These are phyloP conservation scores for Dothideomycetidae sp. DNA, from an alignment of 2,329 filamentous ascomycete genomes.

Conservation along the genomic window DNA sequence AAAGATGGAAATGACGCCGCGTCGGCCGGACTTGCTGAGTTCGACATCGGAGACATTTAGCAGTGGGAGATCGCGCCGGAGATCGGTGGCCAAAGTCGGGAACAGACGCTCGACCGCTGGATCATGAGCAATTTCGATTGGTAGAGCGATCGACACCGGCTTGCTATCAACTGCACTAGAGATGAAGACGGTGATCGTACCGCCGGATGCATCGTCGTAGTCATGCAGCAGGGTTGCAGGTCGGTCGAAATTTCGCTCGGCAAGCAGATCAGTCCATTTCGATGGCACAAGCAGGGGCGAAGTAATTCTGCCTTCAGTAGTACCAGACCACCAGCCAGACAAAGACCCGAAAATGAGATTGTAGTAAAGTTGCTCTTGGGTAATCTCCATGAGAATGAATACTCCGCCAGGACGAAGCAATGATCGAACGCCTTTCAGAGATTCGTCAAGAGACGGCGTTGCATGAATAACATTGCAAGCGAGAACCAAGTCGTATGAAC, in stretches of 20 bases:
- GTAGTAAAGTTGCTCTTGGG: background rate
- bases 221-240: background rate
- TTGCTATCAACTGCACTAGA: background rate
- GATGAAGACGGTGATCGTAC: background rate
- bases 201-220: background rate
- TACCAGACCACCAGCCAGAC: slow-evolving; percentile 27
- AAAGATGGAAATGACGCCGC: background rate
- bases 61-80: background rate
- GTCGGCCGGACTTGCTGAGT: background rate
- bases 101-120: background rate
- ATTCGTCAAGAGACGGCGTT: slow-evolving; percentile 12
- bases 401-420: slow-evolving; percentile 18
- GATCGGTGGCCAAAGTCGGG: background rate
- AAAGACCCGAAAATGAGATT: slow-evolving; percentile 23
- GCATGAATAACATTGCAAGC: slow-evolving; percentile 17
- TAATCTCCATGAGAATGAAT: slow-evolving; percentile 15
- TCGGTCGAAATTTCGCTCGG: background rate
- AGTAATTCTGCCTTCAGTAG: slow-evolving; percentile 15
- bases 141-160: background rate
- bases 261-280: slow-evolving; percentile 16
- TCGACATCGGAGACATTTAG: background rate
- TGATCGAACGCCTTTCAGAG: slow-evolving; percentile 14
- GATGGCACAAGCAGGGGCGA: slow-evolving; percentile 12
- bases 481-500: slow-evolving; percentile 17
- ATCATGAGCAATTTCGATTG: background rate